Percentiles rank a stretch among this genome's conserved stretches.
phyloP scores from a whole-genome alignment of 768 basidiomycete species.

The Lactifluus piperatus region DNA sequence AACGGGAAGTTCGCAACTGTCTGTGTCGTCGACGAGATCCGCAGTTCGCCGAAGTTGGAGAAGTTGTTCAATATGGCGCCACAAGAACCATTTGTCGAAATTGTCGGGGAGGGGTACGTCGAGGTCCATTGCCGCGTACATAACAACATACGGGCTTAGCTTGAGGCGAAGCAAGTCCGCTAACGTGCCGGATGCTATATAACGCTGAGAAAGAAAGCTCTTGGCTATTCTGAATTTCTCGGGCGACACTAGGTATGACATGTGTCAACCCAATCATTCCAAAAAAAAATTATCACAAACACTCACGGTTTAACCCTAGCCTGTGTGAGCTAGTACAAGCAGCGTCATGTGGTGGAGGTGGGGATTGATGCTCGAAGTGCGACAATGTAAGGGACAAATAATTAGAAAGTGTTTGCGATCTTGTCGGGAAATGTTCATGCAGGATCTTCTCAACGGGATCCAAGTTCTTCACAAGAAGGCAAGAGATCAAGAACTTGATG shows the following conservation, averaged over 20 bases:
- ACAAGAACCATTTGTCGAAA: constrained; percentile 17
- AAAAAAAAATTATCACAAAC: background rate
- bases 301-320: constrained; percentile 12
- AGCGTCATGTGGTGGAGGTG: constrained; percentile 5
- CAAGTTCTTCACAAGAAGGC: background rate
- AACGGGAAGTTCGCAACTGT: background rate
- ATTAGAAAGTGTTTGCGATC: constrained; percentile 9
- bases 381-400: constrained; percentile 2
- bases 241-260: background rate
- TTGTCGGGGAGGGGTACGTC: constrained; percentile 9
- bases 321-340: constrained; percentile 3
- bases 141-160: constrained; percentile 16
- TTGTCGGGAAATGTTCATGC: constrained; percentile 2
- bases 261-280: background rate
- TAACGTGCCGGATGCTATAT: background rate
- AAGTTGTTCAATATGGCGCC: constrained; percentile 15
- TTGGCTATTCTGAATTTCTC: constrained; percentile 8
- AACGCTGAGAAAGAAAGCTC: constrained; percentile 3
- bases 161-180: constrained; percentile 5
- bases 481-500: constrained; percentile 3
- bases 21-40: constrained; percentile 1
- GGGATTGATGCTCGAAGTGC: background rate
- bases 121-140: constrained; percentile 20
- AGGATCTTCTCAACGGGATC: constrained; percentile 10
- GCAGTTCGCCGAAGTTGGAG: constrained; percentile 8